Evolutionary conservation across 2,329 filamentous ascomycete species (phyloP).

Genomic region (Pseudogymnoascus sp.): DNA sequence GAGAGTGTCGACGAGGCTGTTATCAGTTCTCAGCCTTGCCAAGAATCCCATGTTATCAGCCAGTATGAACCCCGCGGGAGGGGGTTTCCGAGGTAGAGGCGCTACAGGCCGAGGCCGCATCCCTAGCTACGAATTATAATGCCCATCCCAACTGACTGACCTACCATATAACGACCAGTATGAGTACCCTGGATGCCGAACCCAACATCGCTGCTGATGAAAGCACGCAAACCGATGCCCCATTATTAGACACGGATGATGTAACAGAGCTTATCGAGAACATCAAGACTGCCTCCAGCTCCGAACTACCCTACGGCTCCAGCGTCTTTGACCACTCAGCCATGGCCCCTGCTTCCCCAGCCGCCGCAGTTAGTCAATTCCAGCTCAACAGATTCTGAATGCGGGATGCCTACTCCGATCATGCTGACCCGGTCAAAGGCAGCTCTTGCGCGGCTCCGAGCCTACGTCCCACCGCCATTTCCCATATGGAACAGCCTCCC

Average conservation of each 20-base stretch:
- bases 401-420: background rate
- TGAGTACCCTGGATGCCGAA: background rate
- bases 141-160: background rate
- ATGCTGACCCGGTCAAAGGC: slow-evolving; percentile 19
- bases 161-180: background rate
- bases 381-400: slow-evolving; percentile 2
- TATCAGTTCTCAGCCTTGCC: slow-evolving; percentile 1
- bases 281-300: slow-evolving; percentile 24
- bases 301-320: slow-evolving; percentile 3
- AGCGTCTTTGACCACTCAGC: slow-evolving; percentile 24
- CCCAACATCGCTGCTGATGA: background rate
- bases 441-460: slow-evolving; percentile 47
- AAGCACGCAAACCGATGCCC: background rate
- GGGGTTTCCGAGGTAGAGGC: background rate
- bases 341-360: slow-evolving; percentile 26
- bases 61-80: background rate
- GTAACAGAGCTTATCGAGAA: slow-evolving; percentile 21
- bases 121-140: background rate
- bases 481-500: slow-evolving; percentile 54
- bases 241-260: slow-evolving; percentile 12
- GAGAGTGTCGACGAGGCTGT: background rate
- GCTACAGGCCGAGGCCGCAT: background rate
- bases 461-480: slow-evolving; percentile 53
- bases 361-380: slow-evolving; percentile 23
- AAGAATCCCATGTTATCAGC: slow-evolving; percentile 2